phyloP scores from a whole-genome alignment of 148 eudicot genomes.

The Fagopyrum tataricum region DNA sequence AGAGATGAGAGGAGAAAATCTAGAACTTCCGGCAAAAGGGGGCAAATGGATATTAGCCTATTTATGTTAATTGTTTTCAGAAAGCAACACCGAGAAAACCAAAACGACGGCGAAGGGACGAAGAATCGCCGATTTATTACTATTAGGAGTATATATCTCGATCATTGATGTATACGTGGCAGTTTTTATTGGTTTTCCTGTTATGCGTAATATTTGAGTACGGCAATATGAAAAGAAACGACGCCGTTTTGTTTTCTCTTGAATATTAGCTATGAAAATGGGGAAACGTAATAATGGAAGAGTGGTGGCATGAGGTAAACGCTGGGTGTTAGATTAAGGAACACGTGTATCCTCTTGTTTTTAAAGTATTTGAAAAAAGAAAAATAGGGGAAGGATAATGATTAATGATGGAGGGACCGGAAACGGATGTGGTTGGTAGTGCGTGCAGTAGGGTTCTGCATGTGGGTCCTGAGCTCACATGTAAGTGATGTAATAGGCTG shows the following conservation, averaged over 20 bases:
- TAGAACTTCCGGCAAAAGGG: constrained; percentile 12
- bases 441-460: neutral
- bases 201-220: neutral
- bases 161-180: neutral
- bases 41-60: neutral
- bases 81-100: neutral
- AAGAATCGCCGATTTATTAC: neutral
- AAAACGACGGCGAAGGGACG: neutral
- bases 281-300: neutral
- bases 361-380: neutral
- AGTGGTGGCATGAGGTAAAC: constrained; percentile 2
- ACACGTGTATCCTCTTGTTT: constrained; percentile 12
- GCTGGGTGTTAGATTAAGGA: neutral
- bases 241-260: neutral
- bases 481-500: neutral
- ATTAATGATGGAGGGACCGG: constrained; percentile 4
- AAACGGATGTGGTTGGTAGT: neutral
- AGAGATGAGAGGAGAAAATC: constrained; percentile 1
- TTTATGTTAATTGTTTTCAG: neutral
- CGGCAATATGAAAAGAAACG: neutral
- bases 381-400: neutral
- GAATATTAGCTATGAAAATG: neutral
- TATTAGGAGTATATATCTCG: neutral
- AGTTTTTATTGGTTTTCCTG: neutral
- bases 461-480: neutral